Evolutionary conservation across 768 basidiomycete genomes (phyloP).

Genomic region (Leccinum truebloodii): DNA sequence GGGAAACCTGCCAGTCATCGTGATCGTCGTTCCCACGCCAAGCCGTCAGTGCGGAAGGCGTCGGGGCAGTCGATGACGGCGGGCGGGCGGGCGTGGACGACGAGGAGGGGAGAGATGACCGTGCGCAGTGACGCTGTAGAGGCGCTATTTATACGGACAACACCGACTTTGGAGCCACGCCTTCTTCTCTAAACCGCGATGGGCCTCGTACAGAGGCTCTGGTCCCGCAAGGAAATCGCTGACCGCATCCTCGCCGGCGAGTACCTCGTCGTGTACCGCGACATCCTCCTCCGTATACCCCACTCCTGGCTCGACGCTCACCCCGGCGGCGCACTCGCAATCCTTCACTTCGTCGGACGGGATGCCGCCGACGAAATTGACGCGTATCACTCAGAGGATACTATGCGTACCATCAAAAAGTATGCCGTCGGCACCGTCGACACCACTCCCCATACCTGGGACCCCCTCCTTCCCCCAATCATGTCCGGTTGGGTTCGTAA

Average conservation of each 20-base stretch:
- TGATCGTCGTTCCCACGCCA: conserved; percentile 27
- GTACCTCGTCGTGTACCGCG: conserved; percentile 70
- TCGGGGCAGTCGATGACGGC: conserved; percentile 13
- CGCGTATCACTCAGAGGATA: conserved; percentile 73
- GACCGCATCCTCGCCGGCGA: conserved; percentile 74
- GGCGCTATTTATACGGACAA: conserved; percentile 29
- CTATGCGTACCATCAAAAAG: conserved; percentile 29
- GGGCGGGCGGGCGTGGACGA: conserved; percentile 2
- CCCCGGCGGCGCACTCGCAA: conserved; percentile 85
- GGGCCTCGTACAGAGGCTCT: conserved; percentile 34
- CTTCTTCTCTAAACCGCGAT: conserved; percentile 18
- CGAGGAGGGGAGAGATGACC: conserved; percentile 9
- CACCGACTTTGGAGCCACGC: neutral
- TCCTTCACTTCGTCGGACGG: conserved; percentile 93
- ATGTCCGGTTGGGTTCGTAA: conserved; percentile 80
- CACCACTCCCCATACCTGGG: conserved; percentile 54
- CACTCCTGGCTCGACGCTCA: conserved; percentile 79
- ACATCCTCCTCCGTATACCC: conserved; percentile 65
- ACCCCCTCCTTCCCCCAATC: conserved; percentile 83
- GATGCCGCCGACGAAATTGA: conserved; percentile 95
- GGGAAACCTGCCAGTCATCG: conserved; percentile 18
- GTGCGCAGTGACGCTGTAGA: conserved; percentile 1
- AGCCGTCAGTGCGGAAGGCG: neutral
- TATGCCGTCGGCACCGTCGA: conserved; percentile 75
- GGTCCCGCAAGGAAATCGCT: conserved; percentile 61